Base-by-base conservation (phyloP, 257 asterid genomes). In the Rubia yunnanensis region DNA sequence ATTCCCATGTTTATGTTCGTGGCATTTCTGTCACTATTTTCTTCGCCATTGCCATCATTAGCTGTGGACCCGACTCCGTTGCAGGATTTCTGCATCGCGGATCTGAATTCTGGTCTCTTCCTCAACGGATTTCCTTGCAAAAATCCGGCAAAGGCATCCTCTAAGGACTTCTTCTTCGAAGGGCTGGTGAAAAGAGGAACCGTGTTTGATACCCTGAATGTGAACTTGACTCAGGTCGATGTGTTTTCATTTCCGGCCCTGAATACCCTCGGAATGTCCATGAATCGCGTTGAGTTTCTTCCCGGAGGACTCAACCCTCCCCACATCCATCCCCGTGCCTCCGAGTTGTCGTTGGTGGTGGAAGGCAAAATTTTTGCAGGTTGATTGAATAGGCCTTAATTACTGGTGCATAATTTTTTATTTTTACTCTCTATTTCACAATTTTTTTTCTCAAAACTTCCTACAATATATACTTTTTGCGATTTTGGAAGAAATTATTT, bases 241-340 rank as follows among this genome's bases (percentile, higher is more conserved):
- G 73, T 60, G 0, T 7, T 27, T 23, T 1, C 7, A 1, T 61
- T 73, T 41, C 72, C 68, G 1, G 73, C 69, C 0, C 54, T 73
- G 26, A 73, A 73, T 56, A 73, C 72, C 1, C 46, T 67, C 3
- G 77, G 77, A 3, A 60, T 73, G 67, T 60, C 72, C 0, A 66
- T 67, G 61, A 65, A 38, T 4, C 57, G 77, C 7, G 69, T 63
- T 2, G 65, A 50, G 31, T 67, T 73, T 10, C 65, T 35, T 3
- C 60, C 57, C 24, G 72, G 67, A 8, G 73, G 73, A 52, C 23
- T 73, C 15, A 73, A 73, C 17, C 73, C 62, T 18, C 77, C 77
- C 32, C 77, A 67, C n/a, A 24, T 27, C 8, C 77, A 73, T 20
- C 69, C 77, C 1, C 60, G 73, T 10, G 73, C 77, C 3, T 35